Conservation (phyloP, 768 basidiomycete genomes). For the Lentinula raphanica region DNA sequence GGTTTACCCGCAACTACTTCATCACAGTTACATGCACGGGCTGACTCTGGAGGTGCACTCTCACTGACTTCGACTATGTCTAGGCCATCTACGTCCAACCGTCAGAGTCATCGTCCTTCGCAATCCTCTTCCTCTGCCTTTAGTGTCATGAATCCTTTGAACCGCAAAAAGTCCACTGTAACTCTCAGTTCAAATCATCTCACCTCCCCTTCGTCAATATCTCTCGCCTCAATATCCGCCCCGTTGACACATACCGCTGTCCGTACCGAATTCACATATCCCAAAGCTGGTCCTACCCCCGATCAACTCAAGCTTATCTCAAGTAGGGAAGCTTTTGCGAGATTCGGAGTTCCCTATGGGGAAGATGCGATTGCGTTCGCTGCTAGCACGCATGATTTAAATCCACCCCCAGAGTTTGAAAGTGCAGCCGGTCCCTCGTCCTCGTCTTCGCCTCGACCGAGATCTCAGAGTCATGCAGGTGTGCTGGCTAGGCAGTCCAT, state of each 20-base stretch:
- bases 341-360: constrained; percentile 76
- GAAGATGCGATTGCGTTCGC: constrained; percentile 65
- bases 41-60: constrained; percentile 6
- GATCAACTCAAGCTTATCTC: constrained; percentile 66
- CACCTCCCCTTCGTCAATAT: constrained; percentile 64
- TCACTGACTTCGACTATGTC: constrained; percentile 21
- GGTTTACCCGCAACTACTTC: neutral
- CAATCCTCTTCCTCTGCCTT: constrained; percentile 34
- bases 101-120: constrained; percentile 27
- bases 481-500: neutral
- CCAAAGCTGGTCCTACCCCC: constrained; percentile 56
- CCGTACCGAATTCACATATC: constrained; percentile 68
- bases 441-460: neutral
- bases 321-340: constrained; percentile 56
- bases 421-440: constrained; percentile 9
- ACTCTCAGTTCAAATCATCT: constrained; percentile 38
- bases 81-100: constrained; percentile 20
- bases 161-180: constrained; percentile 41
- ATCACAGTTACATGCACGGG: neutral
- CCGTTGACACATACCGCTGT: constrained; percentile 71
- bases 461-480: neutral
- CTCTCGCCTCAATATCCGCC: constrained; percentile 67
- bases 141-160: constrained; percentile 38
- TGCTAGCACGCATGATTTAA: constrained; percentile 37
- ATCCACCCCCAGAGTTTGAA: constrained; percentile 50